Evolutionary conservation across 768 basidiomycete genomes (phyloP), one percentile per base, ranked within the genome.

Genomic region (Leucosporidium scottii): DNA sequence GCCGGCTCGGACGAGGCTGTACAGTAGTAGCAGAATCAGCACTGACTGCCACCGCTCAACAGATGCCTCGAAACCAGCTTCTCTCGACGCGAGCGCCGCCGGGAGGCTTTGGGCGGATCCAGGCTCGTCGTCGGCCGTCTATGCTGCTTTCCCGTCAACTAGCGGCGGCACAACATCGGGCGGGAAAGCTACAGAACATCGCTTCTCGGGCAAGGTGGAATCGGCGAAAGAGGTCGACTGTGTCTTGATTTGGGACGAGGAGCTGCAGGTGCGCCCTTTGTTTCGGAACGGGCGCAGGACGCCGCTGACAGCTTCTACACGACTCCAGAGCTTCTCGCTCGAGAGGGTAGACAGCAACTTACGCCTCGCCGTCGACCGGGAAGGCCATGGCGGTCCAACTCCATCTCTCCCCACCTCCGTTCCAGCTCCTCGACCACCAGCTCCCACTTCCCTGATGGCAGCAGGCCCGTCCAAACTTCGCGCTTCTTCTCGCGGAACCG

Each of bases 161-260:
- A 44, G 39, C 39, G 15, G 39, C 15, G 15, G 39, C 39, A 3
- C 39, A 44, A 15, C 13, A 44, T 6, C 39, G 13, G 39, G 10
- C 7, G 39, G 39, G 39, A 44, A 44, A 44, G 39, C 39, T 44
- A 15, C 39, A 44, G 57, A 58, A 7, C 34, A 36, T 20, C 18
- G 57, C 34, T 58, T 58, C 57, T n/a, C 57, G 5, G 57, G 57
- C 34, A 18, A 30, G 57, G 23, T 36, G 30, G 25, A 34, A 15
- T 12, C 31, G 34, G 57, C 57, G 21, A 58, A 39, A 20, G 57
- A 58, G 36, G 34, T 58, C 34, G 57, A 58, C 9, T 58, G 57
- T 36, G 57, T 58, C 34, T 25, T 58, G 2, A n/a, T 58, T 36
- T 58, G 57, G 57, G 57, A 58, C 36, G 57, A 58, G 57, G 21